These are phyloP conservation scores for Rubus idaeus DNA, from an alignment of 306 rosid species.

Conservation along the genomic window DNA sequence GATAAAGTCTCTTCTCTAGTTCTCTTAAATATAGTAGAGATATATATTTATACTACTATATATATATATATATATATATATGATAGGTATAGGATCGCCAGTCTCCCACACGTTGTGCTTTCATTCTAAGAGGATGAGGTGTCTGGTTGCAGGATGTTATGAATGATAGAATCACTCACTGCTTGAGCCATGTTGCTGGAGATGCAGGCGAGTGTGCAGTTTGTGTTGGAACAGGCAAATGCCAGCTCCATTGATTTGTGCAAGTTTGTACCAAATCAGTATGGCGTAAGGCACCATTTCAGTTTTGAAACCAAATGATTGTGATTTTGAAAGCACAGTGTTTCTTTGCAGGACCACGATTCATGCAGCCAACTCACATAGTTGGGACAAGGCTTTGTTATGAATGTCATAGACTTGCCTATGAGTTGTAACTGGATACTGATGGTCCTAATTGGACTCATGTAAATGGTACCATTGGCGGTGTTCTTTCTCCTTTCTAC, in stretches of 20 bases:
- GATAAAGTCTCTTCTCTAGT: too few relatives aligned
- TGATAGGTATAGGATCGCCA: neutral
- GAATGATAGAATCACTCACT: conserved; percentile 74
- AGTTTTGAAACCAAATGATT: neutral
- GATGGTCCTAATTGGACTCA: too few relatives aligned
- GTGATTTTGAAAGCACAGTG: too few relatives aligned
- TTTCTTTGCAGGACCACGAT: too few relatives aligned
- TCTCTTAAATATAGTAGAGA: too few relatives aligned
- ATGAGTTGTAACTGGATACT: too few relatives aligned
- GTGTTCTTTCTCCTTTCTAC: too few relatives aligned
- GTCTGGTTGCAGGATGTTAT: conserved; percentile 71
- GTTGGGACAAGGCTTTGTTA: too few relatives aligned
- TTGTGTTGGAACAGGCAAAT: conserved; percentile 85
- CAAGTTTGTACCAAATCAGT: neutral
- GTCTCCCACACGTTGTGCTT: neutral
- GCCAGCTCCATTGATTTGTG: conserved; percentile 51
- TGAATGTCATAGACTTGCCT: too few relatives aligned
- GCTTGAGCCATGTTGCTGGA: conserved; percentile 75
- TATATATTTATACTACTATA: too few relatives aligned
- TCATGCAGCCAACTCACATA: too few relatives aligned
- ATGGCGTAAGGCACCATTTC: neutral
- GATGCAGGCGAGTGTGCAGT: conserved; percentile 71
- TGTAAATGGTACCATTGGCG: too few relatives aligned
- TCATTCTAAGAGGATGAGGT: conserved; percentile 26
- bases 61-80: neutral